Evolutionary conservation across 441 rosid species (phyloP).

Genomic region (Populus hybrid): DNA sequence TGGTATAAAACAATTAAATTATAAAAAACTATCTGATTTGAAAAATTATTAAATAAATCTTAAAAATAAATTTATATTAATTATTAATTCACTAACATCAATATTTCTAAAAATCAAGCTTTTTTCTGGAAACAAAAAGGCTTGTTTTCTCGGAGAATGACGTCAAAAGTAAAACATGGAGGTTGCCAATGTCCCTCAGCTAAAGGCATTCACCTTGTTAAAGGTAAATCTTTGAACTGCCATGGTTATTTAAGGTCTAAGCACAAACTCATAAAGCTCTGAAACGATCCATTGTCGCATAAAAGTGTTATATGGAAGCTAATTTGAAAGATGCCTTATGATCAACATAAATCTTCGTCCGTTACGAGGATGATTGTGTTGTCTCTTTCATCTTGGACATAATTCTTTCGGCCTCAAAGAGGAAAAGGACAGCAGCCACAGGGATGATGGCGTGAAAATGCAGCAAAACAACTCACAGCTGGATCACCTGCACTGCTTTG

Average conservation of each 20-base stretch:
- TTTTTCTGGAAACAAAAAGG: background rate
- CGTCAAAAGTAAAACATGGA: background rate
- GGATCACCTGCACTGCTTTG: background rate
- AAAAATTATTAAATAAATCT: too few relatives aligned
- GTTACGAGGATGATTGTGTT: slow-evolving; percentile 7
- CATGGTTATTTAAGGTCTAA: slow-evolving; percentile 1
- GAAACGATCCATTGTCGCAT: background rate
- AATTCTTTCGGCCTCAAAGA: slow-evolving; percentile 8
- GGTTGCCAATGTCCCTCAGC: slow-evolving; percentile 13
- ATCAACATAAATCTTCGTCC: background rate
- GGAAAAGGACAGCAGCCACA: background rate
- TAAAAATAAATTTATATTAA: too few relatives aligned
- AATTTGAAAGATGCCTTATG: background rate
- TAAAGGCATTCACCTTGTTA: background rate
- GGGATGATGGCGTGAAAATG: background rate
- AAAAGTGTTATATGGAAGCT: background rate
- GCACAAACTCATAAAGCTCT: slow-evolving; percentile 2
- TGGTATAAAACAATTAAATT: too few relatives aligned
- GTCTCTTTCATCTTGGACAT: slow-evolving; percentile 4
- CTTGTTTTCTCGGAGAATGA: too few relatives aligned
- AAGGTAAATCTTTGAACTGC: slow-evolving; percentile 3
- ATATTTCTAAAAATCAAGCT: background rate
- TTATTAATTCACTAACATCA: background rate
- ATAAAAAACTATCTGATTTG: too few relatives aligned
- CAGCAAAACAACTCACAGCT: background rate